Base-by-base conservation (phyloP, 225 moss, liverwort and hornwort species). In the Rhytidiadelphus loreus region DNA sequence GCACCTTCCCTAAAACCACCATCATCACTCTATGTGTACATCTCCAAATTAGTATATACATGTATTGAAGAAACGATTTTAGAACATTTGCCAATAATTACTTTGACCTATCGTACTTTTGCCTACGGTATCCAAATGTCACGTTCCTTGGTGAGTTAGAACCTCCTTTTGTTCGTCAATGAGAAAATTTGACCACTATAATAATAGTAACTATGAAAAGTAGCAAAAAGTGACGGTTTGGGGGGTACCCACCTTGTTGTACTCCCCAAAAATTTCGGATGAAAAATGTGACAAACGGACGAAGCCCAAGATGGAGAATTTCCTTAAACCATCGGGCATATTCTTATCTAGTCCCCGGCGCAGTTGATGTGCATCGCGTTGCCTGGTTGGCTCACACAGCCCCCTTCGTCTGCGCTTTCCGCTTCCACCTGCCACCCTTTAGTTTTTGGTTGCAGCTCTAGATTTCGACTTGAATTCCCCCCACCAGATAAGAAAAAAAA, bases 1-100 rank as follows among this genome's bases (percentile, higher is more conserved):
- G 1, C 9, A 46, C 13, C 11, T 0, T 30, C 0, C 7, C 4
- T 4, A 6, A 16, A 46, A 18, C 1, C 0, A 0, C 17, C 29
- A 44, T 16, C 28, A 24, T 8, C 5, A 72, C 16, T 72, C 0
- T 28, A 2, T 44, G 6, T 3, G 8, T 16, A 17, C 44, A 44
- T 17, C 2, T n/a, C 6, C 10, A 44, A 9, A 72, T 28, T 13
- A 72, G 0, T 29, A 29, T 28, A 6, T 16, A 9, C 0, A 0
- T 6, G 0, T 44, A 1, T 29, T 28, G 10, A 28, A 44, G 17
- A 29, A 72, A 44, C 0, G 0, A 43, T 26, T 71, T 9, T 28
- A 28, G 0, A 72, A 44, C 43, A 28, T 44, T 6, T 28, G 28
- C 1, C 16, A 1, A 70, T 44, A 72, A 15, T 71, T 43, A 28